Evolutionary conservation across 2,329 filamentous ascomycete species (phyloP), one percentile per base, ranked within the genome.

Genomic region (Aureobasidium sp.): DNA sequence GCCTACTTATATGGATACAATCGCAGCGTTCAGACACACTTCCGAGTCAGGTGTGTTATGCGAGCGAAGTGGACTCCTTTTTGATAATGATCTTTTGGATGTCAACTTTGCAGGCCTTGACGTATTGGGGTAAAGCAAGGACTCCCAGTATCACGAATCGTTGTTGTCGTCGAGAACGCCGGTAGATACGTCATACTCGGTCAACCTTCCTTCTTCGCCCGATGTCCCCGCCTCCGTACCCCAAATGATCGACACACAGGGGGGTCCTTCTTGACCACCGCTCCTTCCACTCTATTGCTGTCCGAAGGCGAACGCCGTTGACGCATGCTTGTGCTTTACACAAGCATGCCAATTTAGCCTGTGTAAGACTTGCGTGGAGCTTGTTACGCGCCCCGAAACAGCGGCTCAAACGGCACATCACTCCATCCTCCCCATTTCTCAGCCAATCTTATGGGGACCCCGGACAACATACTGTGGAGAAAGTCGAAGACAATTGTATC

Each of bases 291-390:
- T 27, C 17, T 23, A 32, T 32, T 46, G 55, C 20, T 32, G 37
- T 58, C 37, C 42, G 55, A 29, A 34, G 47, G 47, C 47, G 37
- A 41, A 17, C 56, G 56, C 56, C 56, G 56, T 59, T 59, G 56
- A 59, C 55, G 55, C 55, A 27, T 58, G 55, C 55, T 47, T 58
- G 37, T 6, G 15, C 12, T 15, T n/a, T 27, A 15, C 34, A 32
- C 44, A 59, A 59, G 56, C 56, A 59, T 50, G 56, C 56, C 56
- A 59, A 50, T 59, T 59, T 59, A 59, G 44, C 44, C 56, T 20
- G 34, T 59, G 10, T 34, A 50, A 27, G 55, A 23, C 42, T 27
- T 36, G 27, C 12, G 42, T 29, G 34, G 34, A 48, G 42, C 56
- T 59, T 48, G 44, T 27, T 41, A 50, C 44, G 23, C 44, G 4